A percentile compares a stretch with the other conserved stretches of the same genome.
phyloP scores from a whole-genome alignment of 2,329 filamentous ascomycete genomes.

The Neofusicoccum sp. region DNA sequence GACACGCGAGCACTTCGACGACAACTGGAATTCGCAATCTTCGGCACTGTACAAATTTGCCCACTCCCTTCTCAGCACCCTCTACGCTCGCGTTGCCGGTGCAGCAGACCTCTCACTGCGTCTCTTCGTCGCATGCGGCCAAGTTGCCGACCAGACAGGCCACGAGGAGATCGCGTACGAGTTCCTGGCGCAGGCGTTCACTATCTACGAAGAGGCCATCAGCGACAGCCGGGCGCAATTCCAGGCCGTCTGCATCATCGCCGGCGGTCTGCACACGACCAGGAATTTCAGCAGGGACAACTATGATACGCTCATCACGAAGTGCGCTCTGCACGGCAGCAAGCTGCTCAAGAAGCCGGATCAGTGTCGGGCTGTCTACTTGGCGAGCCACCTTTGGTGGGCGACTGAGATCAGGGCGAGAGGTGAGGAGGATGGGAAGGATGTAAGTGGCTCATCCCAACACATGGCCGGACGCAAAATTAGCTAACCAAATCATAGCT shows the following conservation, averaged over 20 bases:
- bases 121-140: conserved; percentile 87
- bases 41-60: conserved; percentile 94
- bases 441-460: conserved; percentile 58
- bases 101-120: conserved; percentile 87
- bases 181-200: conserved; percentile 97
- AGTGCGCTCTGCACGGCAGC: conserved; percentile 93
- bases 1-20: conserved; percentile 81
- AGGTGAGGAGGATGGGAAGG: conserved; percentile 78
- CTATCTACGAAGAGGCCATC: conserved; percentile 94
- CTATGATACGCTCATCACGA: conserved; percentile 97
- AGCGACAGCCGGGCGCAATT: conserved; percentile 97
- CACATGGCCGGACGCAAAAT: background rate
- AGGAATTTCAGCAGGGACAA: conserved; percentile 94
- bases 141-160: conserved; percentile 86
- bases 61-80: conserved; percentile 80
- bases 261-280: conserved; percentile 83
- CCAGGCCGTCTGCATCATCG: conserved; percentile 94
- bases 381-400: conserved; percentile 98
- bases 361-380: conserved; percentile 93
- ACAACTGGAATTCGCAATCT: conserved; percentile 72
- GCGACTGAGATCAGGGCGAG: conserved; percentile 78
- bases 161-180: conserved; percentile 98
- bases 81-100: conserved; percentile 85
- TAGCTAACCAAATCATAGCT: conserved; percentile 57
- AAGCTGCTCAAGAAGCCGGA: conserved; percentile 97